A percentile compares a stretch with the other conserved stretches of the same genome.
Evolutionary conservation across 805 yeast species (phyloP).

Genomic region (Candida suzukii): DNA sequence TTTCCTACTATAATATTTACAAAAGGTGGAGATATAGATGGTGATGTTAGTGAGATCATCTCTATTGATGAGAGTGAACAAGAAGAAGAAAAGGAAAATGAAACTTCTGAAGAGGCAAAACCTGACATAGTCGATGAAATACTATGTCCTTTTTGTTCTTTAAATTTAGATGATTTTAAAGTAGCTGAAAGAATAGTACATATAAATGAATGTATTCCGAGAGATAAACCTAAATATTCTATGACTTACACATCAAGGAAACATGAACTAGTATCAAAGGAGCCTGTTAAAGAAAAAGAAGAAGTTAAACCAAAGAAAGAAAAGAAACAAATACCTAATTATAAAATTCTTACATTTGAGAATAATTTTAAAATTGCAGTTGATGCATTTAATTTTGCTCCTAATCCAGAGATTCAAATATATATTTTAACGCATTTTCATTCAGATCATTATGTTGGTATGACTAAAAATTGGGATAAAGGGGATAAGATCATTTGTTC

Average conservation of each 20-base stretch:
- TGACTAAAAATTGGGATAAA: constrained; percentile 67
- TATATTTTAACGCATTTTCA: constrained; percentile 83
- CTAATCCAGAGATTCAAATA: constrained; percentile 35
- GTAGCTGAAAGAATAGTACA: constrained; percentile 42
- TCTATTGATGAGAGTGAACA: too few species aligned
- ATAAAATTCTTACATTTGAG: constrained; percentile 44
- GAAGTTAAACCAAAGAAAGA: constrained; percentile 12
- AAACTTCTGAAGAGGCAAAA: neutral
- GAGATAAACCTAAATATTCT: constrained; percentile 2
- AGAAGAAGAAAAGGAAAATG: neutral
- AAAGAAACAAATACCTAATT: constrained; percentile 40
- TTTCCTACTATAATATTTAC: too few species aligned
- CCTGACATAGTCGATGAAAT: constrained; percentile 5
- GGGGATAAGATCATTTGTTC: constrained; percentile 53
- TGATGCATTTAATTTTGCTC: constrained; percentile 56
- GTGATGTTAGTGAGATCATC: too few species aligned
- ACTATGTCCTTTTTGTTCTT: constrained; percentile 47
- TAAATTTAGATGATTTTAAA: constrained; percentile 29
- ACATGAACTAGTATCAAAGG: neutral
- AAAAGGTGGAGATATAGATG: too few species aligned
- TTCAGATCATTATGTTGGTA: constrained; percentile 89
- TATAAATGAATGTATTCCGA: constrained; percentile 43
- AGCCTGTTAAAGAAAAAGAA: too few species aligned
- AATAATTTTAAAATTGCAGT: constrained; percentile 38
- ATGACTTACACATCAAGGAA: too few species aligned